Percentiles rank a stretch among this genome's conserved stretches.
These are phyloP conservation scores for Margaritispora aquatica DNA, from an alignment of 495 filamentous ascomycete genomes.

Conservation along the genomic window DNA sequence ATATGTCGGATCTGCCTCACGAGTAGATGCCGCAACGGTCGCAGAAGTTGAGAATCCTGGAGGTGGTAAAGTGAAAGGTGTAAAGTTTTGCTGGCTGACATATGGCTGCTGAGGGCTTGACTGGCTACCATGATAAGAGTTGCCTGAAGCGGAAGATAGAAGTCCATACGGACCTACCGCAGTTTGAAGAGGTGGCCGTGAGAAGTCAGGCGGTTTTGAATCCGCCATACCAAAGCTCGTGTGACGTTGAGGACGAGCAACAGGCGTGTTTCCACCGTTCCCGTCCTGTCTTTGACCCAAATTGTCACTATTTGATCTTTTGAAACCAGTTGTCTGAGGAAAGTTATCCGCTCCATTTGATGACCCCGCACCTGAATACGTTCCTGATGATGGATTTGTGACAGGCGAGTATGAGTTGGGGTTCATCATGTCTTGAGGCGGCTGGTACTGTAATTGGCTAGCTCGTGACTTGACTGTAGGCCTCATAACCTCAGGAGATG, in stretches of 20 bases:
- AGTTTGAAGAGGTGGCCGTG: constrained; percentile 39
- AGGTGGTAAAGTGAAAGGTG: constrained; percentile 50
- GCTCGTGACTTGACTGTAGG: constrained; percentile 36
- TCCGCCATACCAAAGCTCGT: constrained; percentile 23
- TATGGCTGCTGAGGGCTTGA: constrained; percentile 36
- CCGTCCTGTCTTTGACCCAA: constrained; percentile 7
- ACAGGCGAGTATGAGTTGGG: constrained; percentile 43
- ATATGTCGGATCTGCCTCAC: constrained; percentile 18
- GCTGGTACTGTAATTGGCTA: constrained; percentile 45
- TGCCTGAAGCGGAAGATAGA: constrained; percentile 40
- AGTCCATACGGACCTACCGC: constrained; percentile 40
- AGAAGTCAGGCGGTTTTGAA: constrained; percentile 18
- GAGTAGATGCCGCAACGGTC: constrained; percentile 13
- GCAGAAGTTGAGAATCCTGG: constrained; percentile 29
- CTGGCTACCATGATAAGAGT: constrained; percentile 34
- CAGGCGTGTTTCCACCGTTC: constrained; percentile 2
- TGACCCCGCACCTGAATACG: constrained; percentile 25
- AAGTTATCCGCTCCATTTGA: constrained; percentile 17
- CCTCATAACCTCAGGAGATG: constrained; percentile 45
- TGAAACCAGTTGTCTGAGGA: constrained; percentile 13
- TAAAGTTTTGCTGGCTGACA: constrained; percentile 44
- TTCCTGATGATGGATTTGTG: constrained; percentile 38
- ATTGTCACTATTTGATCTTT: constrained; percentile 24
- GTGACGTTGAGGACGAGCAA: constrained; percentile 15
- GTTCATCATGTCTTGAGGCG: constrained; percentile 39